Evolutionary conservation across 495 filamentous ascomycete genomes (phyloP).

Genomic region (Aspergillus homomorphus): DNA sequence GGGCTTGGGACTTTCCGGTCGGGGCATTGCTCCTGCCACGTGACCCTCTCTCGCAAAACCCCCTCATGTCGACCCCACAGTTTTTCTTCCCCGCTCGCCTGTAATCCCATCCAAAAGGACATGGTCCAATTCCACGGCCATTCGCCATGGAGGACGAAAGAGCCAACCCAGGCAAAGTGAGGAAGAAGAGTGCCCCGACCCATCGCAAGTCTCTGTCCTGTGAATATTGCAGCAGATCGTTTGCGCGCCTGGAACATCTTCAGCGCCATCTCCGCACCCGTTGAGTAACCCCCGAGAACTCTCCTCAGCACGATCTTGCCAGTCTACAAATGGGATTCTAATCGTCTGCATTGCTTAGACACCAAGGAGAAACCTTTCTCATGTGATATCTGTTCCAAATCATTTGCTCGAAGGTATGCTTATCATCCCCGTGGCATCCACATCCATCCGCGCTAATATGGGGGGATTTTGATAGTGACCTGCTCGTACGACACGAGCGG

Average conservation of each 20-base stretch:
- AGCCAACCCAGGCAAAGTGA: slow-evolving; percentile 36
- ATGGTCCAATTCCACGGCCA: slow-evolving; percentile 26
- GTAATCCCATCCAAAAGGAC: slow-evolving; percentile 19
- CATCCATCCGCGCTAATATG: slow-evolving; percentile 27
- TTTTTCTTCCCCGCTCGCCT: slow-evolving; percentile 36
- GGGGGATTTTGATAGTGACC: slow-evolving; percentile 51
- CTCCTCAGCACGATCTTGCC: slow-evolving; percentile 10
- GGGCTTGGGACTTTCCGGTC: too few relatives aligned
- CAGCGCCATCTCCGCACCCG: slow-evolving; percentile 55
- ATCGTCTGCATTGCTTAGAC: slow-evolving; percentile 35
- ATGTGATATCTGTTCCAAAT: slow-evolving; percentile 51
- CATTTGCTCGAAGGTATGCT: slow-evolving; percentile 49
- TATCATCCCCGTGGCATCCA: slow-evolving; percentile 3
- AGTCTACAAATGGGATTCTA: slow-evolving; percentile 20
- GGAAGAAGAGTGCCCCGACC: slow-evolving; percentile 40
- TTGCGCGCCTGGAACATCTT: slow-evolving; percentile 52
- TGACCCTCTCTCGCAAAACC: slow-evolving; percentile 32
- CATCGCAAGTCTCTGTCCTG: slow-evolving; percentile 49
- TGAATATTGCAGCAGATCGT: slow-evolving; percentile 49
- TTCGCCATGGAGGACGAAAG: slow-evolving; percentile 47
- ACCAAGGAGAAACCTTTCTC: slow-evolving; percentile 55
- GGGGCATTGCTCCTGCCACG: slow-evolving; percentile 22
- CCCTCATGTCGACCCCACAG: slow-evolving; percentile 41
- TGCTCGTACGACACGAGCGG: slow-evolving; percentile 70
- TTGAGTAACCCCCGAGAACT: slow-evolving; percentile 39